A percentile compares a stretch with the other conserved stretches of the same genome.
phyloP scores from a whole-genome alignment of 805 yeast species.

The Dipodascus albidus region DNA sequence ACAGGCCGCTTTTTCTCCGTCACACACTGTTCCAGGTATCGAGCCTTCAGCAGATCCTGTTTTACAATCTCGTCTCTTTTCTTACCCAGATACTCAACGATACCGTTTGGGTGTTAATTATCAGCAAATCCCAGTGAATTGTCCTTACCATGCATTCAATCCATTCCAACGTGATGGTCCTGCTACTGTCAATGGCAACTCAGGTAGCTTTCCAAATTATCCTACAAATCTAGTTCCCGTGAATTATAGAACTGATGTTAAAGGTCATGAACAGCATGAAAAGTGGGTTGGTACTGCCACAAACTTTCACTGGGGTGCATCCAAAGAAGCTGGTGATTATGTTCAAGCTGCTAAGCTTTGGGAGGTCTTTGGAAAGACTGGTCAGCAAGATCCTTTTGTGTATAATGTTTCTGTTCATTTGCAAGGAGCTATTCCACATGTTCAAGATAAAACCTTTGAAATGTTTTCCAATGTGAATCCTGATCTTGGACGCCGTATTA shows the following conservation, averaged over 20 bases:
- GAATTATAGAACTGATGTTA: slow-evolving; percentile 19
- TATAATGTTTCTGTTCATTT: slow-evolving; percentile 75
- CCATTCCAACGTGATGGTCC: slow-evolving; percentile 55
- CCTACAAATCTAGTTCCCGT: slow-evolving; percentile 32
- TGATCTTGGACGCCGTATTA: slow-evolving; percentile 55
- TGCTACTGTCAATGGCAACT: slow-evolving; percentile 35
- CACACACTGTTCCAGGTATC: slow-evolving; percentile 63
- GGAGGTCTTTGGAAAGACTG: slow-evolving; percentile 65
- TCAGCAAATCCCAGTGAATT: slow-evolving; percentile 57
- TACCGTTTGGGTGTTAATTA: slow-evolving; percentile 64
- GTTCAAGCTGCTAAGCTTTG: slow-evolving; percentile 69
- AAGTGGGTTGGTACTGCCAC: slow-evolving; percentile 73
- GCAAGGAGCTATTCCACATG: slow-evolving; percentile 50
- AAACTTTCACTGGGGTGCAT: slow-evolving; percentile 76
- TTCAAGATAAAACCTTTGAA: slow-evolving; percentile 70
- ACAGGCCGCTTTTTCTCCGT: slow-evolving; percentile 58
- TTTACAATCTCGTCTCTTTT: slow-evolving; percentile 62
- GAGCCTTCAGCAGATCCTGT: slow-evolving; percentile 73
- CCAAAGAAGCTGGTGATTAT: slow-evolving; percentile 56
- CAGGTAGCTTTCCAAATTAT: slow-evolving; percentile 41
- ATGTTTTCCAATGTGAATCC: slow-evolving; percentile 65
- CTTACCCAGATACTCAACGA: slow-evolving; percentile 69
- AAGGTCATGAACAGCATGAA: slow-evolving; percentile 46
- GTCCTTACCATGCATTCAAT: slow-evolving; percentile 36
- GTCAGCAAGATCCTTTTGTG: slow-evolving; percentile 75